phyloP scores from a whole-genome alignment of 2,329 filamentous ascomycete genomes.

The Colletotrichum sp. region DNA sequence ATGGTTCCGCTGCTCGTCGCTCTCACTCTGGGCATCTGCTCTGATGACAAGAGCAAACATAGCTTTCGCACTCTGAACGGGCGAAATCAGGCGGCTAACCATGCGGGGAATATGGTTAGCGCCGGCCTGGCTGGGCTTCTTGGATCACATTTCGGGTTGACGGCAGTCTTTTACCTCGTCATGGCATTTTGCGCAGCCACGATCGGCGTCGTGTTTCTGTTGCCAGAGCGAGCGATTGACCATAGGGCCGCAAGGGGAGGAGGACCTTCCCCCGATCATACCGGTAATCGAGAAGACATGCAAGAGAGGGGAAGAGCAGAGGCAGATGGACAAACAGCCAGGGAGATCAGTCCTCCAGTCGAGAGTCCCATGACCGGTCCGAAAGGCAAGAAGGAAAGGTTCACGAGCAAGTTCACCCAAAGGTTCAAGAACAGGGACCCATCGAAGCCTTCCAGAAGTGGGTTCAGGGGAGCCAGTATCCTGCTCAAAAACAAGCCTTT shows the following conservation, averaged over 20 bases:
- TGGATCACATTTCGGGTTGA: not conserved
- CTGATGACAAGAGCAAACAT: not conserved
- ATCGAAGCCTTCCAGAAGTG: not conserved
- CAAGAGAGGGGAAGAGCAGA: not conserved
- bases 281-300: not conserved
- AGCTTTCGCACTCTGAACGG: constrained; percentile 7
- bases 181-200: constrained; percentile 7
- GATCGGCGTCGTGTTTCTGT: not conserved
- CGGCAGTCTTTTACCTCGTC: constrained; percentile 5
- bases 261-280: not conserved
- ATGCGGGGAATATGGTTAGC: constrained; percentile 15
- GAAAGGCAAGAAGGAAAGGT: not conserved
- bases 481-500: not conserved
- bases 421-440: not conserved
- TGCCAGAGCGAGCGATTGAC: constrained; percentile 1
- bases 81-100: constrained; percentile 1
- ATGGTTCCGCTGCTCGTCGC: constrained; percentile 9
- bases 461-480: not conserved
- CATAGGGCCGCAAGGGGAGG: not conserved
- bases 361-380: not conserved
- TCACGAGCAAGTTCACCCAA: not conserved
- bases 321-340: not conserved
- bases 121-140: not conserved
- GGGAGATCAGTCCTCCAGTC: not conserved
- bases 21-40: constrained; percentile 9